Evolutionary conservation across 352 stramenopile species (phyloP).

Genomic region (Pythium rishiriense): DNA sequence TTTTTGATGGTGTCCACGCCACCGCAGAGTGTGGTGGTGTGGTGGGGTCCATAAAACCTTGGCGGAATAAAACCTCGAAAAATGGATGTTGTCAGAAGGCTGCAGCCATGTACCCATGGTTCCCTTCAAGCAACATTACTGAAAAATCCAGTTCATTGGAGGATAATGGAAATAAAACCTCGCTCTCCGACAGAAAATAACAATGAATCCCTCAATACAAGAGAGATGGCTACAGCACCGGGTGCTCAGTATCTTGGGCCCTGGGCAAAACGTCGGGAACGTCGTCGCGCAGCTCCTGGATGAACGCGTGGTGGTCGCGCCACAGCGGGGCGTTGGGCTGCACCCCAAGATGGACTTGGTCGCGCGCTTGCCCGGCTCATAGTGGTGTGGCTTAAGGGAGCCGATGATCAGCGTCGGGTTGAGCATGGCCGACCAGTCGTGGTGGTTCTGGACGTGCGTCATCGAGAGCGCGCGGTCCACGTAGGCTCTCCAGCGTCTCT

Average conservation of each 20-base stretch:
- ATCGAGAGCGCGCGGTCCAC: not conserved
- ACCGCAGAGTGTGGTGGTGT: slow-evolving; percentile 2
- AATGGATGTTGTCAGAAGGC: not conserved
- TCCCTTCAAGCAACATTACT: slow-evolving; percentile 11
- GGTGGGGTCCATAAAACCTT: slow-evolving; percentile 27
- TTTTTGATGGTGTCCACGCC: not conserved
- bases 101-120: too few relatives aligned
- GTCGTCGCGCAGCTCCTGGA: too few relatives aligned
- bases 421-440: slow-evolving; percentile 6
- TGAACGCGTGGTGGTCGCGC: not conserved
- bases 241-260: too few relatives aligned
- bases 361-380: slow-evolving; percentile 1
- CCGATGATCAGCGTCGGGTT: not conserved
- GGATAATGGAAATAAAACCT: not conserved
- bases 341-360: slow-evolving; percentile 6
- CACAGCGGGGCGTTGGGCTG: slow-evolving; percentile 11
- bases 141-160: not conserved
- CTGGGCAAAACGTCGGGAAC: not conserved
- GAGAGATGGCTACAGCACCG: not conserved
- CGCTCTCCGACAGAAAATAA: not conserved
- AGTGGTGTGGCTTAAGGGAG: not conserved
- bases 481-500: slow-evolving; percentile 1
- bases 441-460: slow-evolving; percentile 6
- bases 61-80: not conserved
- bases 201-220: not conserved